A percentile compares a stretch with the other conserved stretches of the same genome.
phyloP scores from a whole-genome alignment of 345 rosid genomes.

The Pugionium dolabratum region DNA sequence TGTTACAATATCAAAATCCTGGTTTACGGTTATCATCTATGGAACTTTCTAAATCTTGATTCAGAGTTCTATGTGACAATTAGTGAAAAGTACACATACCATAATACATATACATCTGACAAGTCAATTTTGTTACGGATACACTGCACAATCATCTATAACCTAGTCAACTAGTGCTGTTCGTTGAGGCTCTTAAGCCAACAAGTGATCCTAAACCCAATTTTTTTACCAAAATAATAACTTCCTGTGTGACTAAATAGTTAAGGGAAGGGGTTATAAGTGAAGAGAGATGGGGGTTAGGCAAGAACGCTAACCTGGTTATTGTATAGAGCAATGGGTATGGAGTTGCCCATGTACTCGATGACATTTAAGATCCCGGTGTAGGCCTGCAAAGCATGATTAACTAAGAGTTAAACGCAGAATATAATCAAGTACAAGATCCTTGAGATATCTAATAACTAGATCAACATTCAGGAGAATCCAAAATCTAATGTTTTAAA shows the following conservation, averaged over 20 bases:
- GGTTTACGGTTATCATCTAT: not conserved
- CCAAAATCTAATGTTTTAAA: not conserved
- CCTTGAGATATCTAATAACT: conserved; percentile 5
- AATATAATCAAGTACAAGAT: not conserved
- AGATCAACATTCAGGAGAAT: not conserved
- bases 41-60: not conserved
- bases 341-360: conserved; percentile 58
- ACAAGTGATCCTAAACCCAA: not conserved
- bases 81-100: not conserved
- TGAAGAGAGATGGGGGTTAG: conserved; percentile 4
- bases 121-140: not conserved
- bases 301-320: conserved; percentile 65
- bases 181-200: conserved; percentile 6
- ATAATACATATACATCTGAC: conserved; percentile 6
- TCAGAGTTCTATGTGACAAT: not conserved
- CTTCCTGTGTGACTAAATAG: not conserved
- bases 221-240: conserved; percentile 13
- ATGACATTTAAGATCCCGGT: conserved; percentile 77
- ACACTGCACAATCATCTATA: conserved; percentile 7
- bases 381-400: conserved; percentile 66
- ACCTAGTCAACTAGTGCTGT: conserved; percentile 17
- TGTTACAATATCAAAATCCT: not conserved
- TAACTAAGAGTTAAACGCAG: not conserved
- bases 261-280: not conserved
- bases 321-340: conserved; percentile 72